These are phyloP conservation scores for Gastrodia elata DNA, from an alignment of 106 monocot species.

Conservation along the genomic window DNA sequence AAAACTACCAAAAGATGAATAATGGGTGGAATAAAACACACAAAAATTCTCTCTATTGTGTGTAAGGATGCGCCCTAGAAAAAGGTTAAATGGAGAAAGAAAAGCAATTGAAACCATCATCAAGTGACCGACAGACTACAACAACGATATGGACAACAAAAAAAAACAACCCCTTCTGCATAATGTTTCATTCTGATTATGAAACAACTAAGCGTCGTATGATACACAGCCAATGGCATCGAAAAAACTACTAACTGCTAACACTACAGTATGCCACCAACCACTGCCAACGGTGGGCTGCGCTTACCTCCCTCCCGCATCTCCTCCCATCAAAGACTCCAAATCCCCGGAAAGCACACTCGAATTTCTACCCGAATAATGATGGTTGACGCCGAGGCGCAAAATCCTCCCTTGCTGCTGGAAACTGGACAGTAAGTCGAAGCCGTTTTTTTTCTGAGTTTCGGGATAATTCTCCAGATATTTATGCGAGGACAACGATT, in stretches of 20 bases:
- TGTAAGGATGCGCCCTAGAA: background rate
- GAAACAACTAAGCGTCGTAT: slow-evolving; percentile 8
- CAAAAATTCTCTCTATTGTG: background rate
- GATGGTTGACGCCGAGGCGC: slow-evolving; percentile 11
- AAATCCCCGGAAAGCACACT: slow-evolving; percentile 27
- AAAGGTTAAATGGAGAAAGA: slow-evolving; percentile 6
- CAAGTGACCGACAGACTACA: background rate
- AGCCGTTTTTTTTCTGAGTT: slow-evolving; percentile 28
- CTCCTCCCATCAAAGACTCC: slow-evolving; percentile 40
- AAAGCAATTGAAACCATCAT: slow-evolving; percentile 1
- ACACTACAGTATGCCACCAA: background rate
- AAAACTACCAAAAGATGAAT: slow-evolving; percentile 1
- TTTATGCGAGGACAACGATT: slow-evolving; percentile 18
- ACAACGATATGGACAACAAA: slow-evolving; percentile 10
- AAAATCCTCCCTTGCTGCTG: slow-evolving; percentile 34
- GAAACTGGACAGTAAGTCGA: slow-evolving; percentile 23
- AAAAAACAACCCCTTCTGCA: background rate
- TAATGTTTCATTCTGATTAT: slow-evolving; percentile 7
- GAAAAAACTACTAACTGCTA: too few species aligned
- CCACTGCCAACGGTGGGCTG: background rate
- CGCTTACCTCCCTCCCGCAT: slow-evolving; percentile 3
- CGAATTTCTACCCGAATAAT: slow-evolving; percentile 23
- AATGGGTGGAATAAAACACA: slow-evolving; percentile 1
- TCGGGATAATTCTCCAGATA: slow-evolving; percentile 12
- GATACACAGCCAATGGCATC: slow-evolving; percentile 1